Conservation (phyloP, 176 grass and related monocot genomes). For the Olyra latifolia region DNA sequence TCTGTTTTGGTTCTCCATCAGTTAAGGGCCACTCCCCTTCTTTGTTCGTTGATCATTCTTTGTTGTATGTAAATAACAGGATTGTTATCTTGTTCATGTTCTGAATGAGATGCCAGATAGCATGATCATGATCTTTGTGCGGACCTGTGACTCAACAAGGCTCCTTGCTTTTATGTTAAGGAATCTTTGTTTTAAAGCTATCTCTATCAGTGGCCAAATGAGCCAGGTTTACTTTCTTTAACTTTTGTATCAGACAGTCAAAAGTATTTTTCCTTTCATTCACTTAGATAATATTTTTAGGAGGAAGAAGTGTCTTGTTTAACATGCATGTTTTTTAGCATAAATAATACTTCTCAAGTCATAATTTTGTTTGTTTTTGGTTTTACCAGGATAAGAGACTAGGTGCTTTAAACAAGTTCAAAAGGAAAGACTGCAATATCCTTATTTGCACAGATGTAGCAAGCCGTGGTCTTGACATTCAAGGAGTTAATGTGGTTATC, state of each 20-base stretch:
- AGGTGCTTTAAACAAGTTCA: slow-evolving; percentile 86
- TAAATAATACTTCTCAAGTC: not conserved
- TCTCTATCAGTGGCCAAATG: slow-evolving; percentile 94
- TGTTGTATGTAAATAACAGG: slow-evolving; percentile 46
- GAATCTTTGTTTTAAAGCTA: slow-evolving; percentile 81
- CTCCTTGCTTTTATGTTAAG: slow-evolving; percentile 66
- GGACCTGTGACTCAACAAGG: slow-evolving; percentile 89
- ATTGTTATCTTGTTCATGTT: slow-evolving; percentile 89
- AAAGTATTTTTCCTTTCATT: slow-evolving; percentile 23
- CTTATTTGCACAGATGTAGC: slow-evolving; percentile 92
- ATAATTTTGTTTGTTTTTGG: not conserved
- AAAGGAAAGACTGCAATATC: slow-evolving; percentile 77
- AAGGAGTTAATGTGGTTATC: slow-evolving; percentile 84
- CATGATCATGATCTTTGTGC: slow-evolving; percentile 84
- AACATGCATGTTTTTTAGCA: not conserved
- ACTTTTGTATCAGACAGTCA: not conserved
- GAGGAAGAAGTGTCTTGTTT: not conserved
- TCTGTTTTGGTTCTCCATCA: not conserved
- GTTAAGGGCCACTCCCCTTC: not conserved
- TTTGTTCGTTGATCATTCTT: not conserved
- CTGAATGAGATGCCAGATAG: slow-evolving; percentile 67
- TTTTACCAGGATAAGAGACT: slow-evolving; percentile 75
- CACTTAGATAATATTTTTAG: not conserved
- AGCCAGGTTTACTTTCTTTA: slow-evolving; percentile 56
- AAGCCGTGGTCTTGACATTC: slow-evolving; percentile 94